Percentiles rank a stretch among this genome's conserved stretches.
These are phyloP conservation scores for Acacia concinna DNA, from an alignment of 331 rosid genomes.

Conservation along the genomic window DNA sequence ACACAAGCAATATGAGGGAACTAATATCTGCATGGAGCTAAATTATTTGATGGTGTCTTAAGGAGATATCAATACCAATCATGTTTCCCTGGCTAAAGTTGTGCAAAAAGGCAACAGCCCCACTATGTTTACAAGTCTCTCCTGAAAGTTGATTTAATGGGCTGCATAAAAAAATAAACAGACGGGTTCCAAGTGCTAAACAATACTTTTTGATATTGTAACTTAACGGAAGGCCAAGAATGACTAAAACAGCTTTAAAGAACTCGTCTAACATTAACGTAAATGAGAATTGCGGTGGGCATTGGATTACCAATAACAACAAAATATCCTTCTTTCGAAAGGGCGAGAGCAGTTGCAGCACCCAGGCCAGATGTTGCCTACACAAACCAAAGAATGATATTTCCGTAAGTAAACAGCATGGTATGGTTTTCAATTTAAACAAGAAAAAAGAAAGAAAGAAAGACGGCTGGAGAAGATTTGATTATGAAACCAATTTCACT, in stretches of 20 bases:
- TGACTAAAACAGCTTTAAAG: neutral
- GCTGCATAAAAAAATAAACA: conserved; percentile 9
- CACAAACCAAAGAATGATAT: neutral
- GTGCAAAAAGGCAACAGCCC: neutral
- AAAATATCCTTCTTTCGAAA: conserved; percentile 68
- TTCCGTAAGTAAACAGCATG: neutral
- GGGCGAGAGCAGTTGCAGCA: conserved; percentile 72
- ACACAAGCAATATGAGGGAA: neutral
- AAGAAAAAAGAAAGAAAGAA: neutral
- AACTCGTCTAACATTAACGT: neutral
- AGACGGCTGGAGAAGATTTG: neutral
- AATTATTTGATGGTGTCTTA: neutral
- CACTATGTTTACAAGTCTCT: neutral
- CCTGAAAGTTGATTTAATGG: neutral
- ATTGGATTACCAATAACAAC: conserved; percentile 64
- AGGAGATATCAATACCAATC: neutral
- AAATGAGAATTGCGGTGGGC: neutral
- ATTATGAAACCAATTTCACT: conserved; percentile 13
- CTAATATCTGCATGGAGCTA: neutral
- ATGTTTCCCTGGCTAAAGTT: neutral
- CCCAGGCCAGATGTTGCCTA: conserved; percentile 95
- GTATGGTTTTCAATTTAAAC: neutral
- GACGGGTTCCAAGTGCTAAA: neutral
- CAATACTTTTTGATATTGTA: neutral
- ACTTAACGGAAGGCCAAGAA: neutral